phyloP scores from a whole-genome alignment of 2,329 filamentous ascomycete species.

The Alternaria metachromatica region DNA sequence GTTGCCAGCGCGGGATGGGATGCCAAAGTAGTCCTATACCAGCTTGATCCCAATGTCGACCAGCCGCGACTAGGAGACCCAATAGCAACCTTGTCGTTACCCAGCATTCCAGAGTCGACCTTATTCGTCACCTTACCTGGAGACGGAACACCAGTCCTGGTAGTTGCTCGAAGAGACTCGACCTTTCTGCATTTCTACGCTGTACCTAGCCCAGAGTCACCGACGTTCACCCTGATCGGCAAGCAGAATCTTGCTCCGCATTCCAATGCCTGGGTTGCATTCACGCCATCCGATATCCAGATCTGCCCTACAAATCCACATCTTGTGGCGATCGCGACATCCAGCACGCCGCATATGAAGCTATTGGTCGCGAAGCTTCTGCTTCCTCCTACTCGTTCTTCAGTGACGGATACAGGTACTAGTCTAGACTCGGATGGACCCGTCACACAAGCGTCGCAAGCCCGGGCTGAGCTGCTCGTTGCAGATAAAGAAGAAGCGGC shows the following conservation, averaged over 20 bases:
- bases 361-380: constrained; percentile 65
- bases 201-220: constrained; percentile 27
- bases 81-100: constrained; percentile 52
- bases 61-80: constrained; percentile 46
- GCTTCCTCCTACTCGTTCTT: constrained; percentile 51
- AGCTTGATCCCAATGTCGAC: constrained; percentile 34
- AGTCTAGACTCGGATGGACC: constrained; percentile 9
- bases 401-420: constrained; percentile 3
- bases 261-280: constrained; percentile 69
- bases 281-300: constrained; percentile 65
- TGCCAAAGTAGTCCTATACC: constrained; percentile 62
- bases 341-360: constrained; percentile 67
- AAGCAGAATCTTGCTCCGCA: constrained; percentile 67
- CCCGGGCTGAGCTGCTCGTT: constrained; percentile 57
- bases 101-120: constrained; percentile 65
- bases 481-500: constrained; percentile 66
- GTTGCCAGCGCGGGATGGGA: constrained; percentile 69
- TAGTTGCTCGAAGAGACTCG: constrained; percentile 64
- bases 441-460: constrained; percentile 60
- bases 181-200: constrained; percentile 65
- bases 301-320: constrained; percentile 62
- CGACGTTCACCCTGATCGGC: constrained; percentile 52
- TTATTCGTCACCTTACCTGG: constrained; percentile 61
- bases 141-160: constrained; percentile 53
- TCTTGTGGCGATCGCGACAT: constrained; percentile 66